phyloP scores from a whole-genome alignment of 1,139 yeast species.

The Pneumocystis jirovecii region DNA sequence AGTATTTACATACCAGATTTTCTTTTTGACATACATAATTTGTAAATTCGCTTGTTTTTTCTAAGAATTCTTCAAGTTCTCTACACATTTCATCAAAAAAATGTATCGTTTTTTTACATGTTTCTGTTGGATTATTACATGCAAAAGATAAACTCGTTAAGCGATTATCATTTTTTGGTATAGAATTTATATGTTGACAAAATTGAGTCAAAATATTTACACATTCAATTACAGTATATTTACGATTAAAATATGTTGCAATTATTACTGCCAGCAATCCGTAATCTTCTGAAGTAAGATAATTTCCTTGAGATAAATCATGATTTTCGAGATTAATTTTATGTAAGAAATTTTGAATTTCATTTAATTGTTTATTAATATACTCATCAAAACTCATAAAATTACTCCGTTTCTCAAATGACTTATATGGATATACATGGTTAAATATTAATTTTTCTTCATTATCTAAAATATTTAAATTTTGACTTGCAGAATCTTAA shows the following conservation, averaged over 20 bases:
- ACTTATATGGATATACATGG: no score
- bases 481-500: background rate
- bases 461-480: no score
- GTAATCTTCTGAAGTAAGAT: background rate
- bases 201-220: background rate
- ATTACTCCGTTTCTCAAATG: no score
- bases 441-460: background rate
- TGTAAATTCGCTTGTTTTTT: no score
- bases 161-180: background rate
- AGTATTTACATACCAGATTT: background rate
- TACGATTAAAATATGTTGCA: background rate
- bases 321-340: background rate
- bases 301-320: background rate
- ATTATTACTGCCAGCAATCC: background rate
- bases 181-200: background rate
- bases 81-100: background rate
- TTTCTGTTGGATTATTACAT: background rate
- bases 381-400: no score
- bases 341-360: no score
- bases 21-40: background rate
- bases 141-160: background rate
- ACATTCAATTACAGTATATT: background rate
- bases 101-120: background rate
- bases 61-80: background rate
- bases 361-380: no score